Percentiles rank a stretch among this genome's conserved stretches.
phyloP scores from a whole-genome alignment of 2,329 filamentous ascomycete species.

The Colletotrichum gigasporum region DNA sequence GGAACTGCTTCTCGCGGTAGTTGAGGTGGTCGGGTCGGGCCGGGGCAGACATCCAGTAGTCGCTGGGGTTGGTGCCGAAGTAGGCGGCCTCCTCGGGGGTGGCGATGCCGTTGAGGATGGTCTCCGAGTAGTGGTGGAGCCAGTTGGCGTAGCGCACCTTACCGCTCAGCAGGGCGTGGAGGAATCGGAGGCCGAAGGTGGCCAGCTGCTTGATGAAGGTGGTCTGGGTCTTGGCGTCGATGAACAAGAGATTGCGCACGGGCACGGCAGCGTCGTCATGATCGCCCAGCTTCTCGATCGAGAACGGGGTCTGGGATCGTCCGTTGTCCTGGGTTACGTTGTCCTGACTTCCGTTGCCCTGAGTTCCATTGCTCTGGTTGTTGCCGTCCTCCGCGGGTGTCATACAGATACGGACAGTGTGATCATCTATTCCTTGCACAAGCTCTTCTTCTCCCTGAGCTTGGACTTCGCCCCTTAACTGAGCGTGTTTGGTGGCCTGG shows the following conservation, averaged over 20 bases:
- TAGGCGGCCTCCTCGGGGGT: neutral
- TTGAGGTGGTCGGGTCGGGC: no score
- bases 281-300: neutral
- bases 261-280: neutral
- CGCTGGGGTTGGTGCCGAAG: neutral
- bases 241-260: neutral
- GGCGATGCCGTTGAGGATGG: neutral
- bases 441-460: no score
- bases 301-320: neutral
- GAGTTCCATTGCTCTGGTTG: no score
- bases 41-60: no score
- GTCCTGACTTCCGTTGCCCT: neutral
- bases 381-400: no score
- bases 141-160: neutral
- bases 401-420: no score
- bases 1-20: no score
- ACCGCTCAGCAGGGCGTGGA: neutral
- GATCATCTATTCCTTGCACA: no score
- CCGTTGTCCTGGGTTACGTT: neutral
- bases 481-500: no score
- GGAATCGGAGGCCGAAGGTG: conserved; percentile 4
- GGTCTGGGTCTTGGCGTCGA: neutral
- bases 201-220: conserved; percentile 3
- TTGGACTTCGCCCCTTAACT: no score
- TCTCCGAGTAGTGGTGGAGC: neutral